Evolutionary conservation across 495 filamentous ascomycete genomes (phyloP), one percentile per base, ranked within the genome.

Genomic region (Podospora appendiculata): DNA sequence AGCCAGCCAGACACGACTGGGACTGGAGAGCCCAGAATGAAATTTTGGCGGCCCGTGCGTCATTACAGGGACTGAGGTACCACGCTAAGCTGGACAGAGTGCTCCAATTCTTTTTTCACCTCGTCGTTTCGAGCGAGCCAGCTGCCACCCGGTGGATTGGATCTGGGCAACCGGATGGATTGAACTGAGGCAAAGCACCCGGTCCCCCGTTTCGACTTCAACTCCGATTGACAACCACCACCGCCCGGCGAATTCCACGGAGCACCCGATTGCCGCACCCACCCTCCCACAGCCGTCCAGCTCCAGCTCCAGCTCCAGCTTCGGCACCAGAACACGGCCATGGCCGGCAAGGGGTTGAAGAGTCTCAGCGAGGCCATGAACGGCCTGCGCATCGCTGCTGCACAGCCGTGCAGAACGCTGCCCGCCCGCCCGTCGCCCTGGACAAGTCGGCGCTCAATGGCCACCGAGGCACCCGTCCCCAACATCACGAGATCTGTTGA

Each of bases 401-500:
- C 71, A 42, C 62, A 67, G 46, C 54, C 64, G 41, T 70, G 65
- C 56, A 66, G 61, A 59, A 64, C 67, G 60, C 17, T 58, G 11
- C 58, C 68, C 57, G 34, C 32, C 40, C 57, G 57, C 45, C 32
- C 53, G 45, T 35, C 42, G 13, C 25, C 59, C 16, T 18, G 53
- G 17, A 46, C 50, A 47, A 68, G 65, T 43, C 61, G 79, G 58
- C 78, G 89, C 46, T 81, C 85, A 57, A 89, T 95, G 82, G 84
- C 89, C 2, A 94, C 90, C n/a, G 85, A 89, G 57, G 71, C 78
- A 11, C 64, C 74, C 25, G 40, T 66, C 17, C 58, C 69, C 7
- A 72, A 61, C 44, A 76, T 72, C 59, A 76, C 71, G 49, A 69
- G 70, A 61, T 65, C 70, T n/a, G 60, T 65, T 42, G 47, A 48